Base-by-base conservation (phyloP, 495 filamentous ascomycete species). In the Geopyxis carbonaria region DNA sequence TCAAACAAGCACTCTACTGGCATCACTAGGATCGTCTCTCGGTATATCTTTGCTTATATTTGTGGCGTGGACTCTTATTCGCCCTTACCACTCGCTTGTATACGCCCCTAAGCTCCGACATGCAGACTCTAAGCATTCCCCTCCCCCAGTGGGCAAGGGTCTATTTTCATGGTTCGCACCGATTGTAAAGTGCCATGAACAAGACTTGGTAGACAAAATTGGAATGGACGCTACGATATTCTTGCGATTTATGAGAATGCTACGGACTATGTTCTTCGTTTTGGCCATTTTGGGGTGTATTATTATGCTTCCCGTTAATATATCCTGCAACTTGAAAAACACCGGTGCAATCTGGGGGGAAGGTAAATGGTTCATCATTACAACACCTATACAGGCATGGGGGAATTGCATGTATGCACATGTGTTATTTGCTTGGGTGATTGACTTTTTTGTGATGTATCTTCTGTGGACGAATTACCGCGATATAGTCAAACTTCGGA, bases 101-200 rank as follows among this genome's bases (percentile, higher is more conserved):
- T 97, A 97, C 59, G 86, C 91, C 3, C 89, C 89, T 25, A 91
- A 93, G 50, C 66, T 91, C 45, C 91, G 89, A 51, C 76, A 93
- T 66, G 82, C 80, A 46, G 84, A 97, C 56, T 72, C 78, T 44
- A 87, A 82, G 63, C 85, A 93, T 64, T 67, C 80, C 16, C 89
- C 89, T n/a, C 89, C 89, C n/a, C 72, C 73, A 14, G 69, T 94
- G 45, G 82, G 78, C 25, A 91, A 76, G 51, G 81, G 85, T 13
- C 55, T 86, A 23, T 80, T 93, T 50, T 73, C 82, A 28, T 97
- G 89, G 89, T 50, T 87, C 21, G 61, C 61, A 29, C 86, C 91
- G 0, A 64, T 97, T 34, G 64, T 81, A 55, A 66, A 61, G 30
- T 82, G 78, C 18, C 74, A 75, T 28, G 89, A 97, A 59, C 50